Evolutionary conservation across 139 green algal genomes (phyloP), one percentile per base, ranked within the genome.

Genomic region (Gonium pectorale): DNA sequence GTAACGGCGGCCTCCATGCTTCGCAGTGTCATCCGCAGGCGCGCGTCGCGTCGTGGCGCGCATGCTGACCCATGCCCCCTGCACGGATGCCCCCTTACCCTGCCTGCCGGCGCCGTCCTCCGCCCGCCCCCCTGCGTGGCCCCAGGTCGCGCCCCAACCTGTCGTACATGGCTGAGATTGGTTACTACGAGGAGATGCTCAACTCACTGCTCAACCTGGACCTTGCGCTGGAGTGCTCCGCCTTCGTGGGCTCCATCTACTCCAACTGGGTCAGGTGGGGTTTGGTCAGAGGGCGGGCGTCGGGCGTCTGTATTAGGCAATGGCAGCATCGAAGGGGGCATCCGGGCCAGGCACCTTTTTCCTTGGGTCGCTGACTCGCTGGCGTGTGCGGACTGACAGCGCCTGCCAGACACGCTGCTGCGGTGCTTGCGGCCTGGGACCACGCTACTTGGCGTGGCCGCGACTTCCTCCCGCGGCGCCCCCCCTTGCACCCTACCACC

Each of bases 201-300:
- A 72, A 90, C 56, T 46, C 38, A 9, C 68, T 90, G 59, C 44
- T 78, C 2, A 88, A 82, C 37, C 80, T 90, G 56, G 81, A 90
- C 27, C 67, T 90, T 38, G 78, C 72, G 40, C 27, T 83, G 15
- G 44, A 77, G 51, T 88, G 86, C 70, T 74, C 54, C 40, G 86
- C 33, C 49, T 90, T 79, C 31, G 74, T 90, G 43, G 86, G 78
- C 13, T 88, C 86, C 5, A 83, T 90, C 17, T 83, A 67, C 59
- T 90, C 86, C 2, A 90, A 90, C 68, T 90, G 86, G 86, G 79
- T 83, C 41, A 73, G 77, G 77, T 74, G 60, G 3, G 74, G 9
- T 21, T 6, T 62, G 43, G 3, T 7, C 35, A 33, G 8, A 4
- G 8, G 35, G 3, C 2, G 15, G 3, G 62, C 31, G 56, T 22